Percentiles rank a stretch among this genome's conserved stretches.
These are phyloP conservation scores for Corchorus capsularis DNA, from an alignment of 345 rosid genomes.

Conservation along the genomic window DNA sequence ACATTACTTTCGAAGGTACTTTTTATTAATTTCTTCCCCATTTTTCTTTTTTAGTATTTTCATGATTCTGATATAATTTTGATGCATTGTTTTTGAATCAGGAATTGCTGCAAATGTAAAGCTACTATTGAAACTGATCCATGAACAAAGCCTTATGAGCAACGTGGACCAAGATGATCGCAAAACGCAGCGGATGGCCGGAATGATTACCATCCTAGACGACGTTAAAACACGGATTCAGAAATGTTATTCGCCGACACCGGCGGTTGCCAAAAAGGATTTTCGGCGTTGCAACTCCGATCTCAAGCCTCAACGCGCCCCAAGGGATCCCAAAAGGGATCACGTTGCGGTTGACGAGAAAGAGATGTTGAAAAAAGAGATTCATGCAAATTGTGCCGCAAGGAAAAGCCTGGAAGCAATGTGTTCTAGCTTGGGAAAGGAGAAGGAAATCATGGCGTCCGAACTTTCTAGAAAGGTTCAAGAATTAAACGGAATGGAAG, in stretches of 20 bases:
- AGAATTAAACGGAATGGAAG: conserved; percentile 63
- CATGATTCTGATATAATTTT: not conserved
- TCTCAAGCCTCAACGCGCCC: conserved; percentile 40
- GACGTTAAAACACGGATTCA: conserved; percentile 66
- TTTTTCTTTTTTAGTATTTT: not conserved
- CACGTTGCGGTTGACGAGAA: conserved; percentile 33
- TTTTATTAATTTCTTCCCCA: no score
- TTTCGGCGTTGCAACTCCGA: conserved; percentile 78
- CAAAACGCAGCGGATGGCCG: conserved; percentile 54
- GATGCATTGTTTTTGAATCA: conserved; percentile 17
- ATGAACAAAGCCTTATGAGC: conserved; percentile 68
- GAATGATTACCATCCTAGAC: conserved; percentile 74
- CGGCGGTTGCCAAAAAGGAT: conserved; percentile 43
- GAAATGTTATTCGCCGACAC: conserved; percentile 29
- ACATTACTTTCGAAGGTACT: not conserved
- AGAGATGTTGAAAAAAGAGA: conserved; percentile 56
- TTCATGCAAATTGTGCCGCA: conserved; percentile 54
- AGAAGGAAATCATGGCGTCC: conserved; percentile 72
- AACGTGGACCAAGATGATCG: conserved; percentile 48
- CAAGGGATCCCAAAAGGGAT: conserved; percentile 26
- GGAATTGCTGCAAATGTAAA: conserved; percentile 63
- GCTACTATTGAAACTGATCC: conserved; percentile 67
- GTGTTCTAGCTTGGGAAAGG: conserved; percentile 87
- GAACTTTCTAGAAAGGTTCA: conserved; percentile 70
- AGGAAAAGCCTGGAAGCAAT: conserved; percentile 74